Conservation (phyloP, 2,329 filamentous ascomycete genomes). For the Aureobasidium namibiae region DNA sequence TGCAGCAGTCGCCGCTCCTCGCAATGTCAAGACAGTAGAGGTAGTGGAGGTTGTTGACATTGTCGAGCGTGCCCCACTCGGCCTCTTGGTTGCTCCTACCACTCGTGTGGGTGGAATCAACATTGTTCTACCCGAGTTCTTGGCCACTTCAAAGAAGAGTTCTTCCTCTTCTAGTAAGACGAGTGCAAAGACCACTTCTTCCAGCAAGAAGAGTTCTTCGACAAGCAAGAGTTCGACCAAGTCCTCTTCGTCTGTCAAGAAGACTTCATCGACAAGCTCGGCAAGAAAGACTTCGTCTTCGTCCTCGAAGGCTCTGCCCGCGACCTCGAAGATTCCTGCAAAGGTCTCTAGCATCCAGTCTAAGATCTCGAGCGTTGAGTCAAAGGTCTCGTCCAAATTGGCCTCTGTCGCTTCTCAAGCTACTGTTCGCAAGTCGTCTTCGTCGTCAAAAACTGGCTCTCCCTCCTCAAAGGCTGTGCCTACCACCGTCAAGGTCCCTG, state of each 20-base stretch:
- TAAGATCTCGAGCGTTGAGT: background rate
- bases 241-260: background rate
- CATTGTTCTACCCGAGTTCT: constrained; percentile 1
- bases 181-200: background rate
- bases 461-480: background rate
- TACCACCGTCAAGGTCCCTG: background rate
- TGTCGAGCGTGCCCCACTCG: background rate
- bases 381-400: background rate
- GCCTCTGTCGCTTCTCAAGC: background rate
- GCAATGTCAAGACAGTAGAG: background rate
- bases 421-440: background rate
- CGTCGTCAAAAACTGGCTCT: background rate
- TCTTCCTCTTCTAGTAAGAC: constrained; percentile 1
- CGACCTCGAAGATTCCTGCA: background rate
- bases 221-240: background rate
- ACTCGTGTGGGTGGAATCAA: background rate
- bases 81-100: background rate
- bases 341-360: constrained; percentile 2
- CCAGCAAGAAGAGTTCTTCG: constrained; percentile 1
- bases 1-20: constrained; percentile 2
- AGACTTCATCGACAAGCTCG: background rate
- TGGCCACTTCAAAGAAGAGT: background rate
- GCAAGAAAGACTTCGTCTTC: constrained; percentile 2
- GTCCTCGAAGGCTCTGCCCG: background rate
- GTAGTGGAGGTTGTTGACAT: too few relatives aligned